Evolutionary conservation across 768 basidiomycete species (phyloP), one percentile per base, ranked within the genome.

Genomic region (Tulasnella sp.): DNA sequence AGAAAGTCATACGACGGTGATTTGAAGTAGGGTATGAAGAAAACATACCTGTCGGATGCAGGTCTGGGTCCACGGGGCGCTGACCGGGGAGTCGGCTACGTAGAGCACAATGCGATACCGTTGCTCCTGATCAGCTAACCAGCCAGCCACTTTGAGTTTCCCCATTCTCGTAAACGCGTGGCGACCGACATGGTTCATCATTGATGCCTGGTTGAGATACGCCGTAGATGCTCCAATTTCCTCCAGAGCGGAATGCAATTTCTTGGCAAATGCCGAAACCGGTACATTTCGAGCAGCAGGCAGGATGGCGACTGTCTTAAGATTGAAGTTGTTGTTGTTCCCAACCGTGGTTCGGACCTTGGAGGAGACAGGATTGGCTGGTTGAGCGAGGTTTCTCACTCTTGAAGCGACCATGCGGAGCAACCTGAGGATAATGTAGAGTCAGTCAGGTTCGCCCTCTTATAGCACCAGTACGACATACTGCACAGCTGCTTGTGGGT

Each of bases 131-230:
- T 99, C 96, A 19, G 97, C 94, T 8, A 99, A 85, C 97, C 97
- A 98, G 2, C 92, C 89, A 0, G 91, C 89, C 40, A 93, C 93
- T 85, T 99, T 99, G 54, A 99, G 88, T 83, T 98, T 98, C 1
- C 97, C 97, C 90, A 99, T 97, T 71, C 93, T 85, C 42, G 93
- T 94, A 83, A 99, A 99, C 0, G 96, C 94, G 84, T 99, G 96
- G 49, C 92, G 88, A 17, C 97, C 97, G 5, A 99, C 89, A 79
- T 97, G 94, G 71, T 88, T 89, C 71, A 95, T 94, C 70, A 98
- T 91, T 11, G 94, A 93, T 0, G 93, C 93, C 83, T 99, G 97
- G 80, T 97, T 96, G 39, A 99, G 89, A 82, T 91, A 97, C 1
- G 92, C 91, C 0, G 97, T 97, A 0, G 93, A 89, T 0, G 96